Base-by-base conservation (phyloP, 805 yeast genomes). In the Candida andamanensis region DNA sequence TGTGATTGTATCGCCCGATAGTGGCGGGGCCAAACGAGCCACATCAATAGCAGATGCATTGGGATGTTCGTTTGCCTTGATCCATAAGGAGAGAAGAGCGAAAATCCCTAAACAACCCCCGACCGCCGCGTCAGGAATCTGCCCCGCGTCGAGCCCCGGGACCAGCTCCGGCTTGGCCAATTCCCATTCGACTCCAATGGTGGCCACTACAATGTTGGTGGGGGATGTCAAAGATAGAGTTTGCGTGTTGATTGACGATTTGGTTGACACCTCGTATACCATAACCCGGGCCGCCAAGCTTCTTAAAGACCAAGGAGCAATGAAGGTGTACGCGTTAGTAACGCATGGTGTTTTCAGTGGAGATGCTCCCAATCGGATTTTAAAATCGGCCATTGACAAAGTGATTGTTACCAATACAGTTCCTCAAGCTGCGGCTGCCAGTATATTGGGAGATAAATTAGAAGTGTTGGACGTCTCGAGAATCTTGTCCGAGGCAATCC, bases 1-100 rank as follows among this genome's bases (percentile, higher is more conserved):
- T 25, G 95, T 92, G 6, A 78, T 92, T 46, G 97, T 92, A 20
- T 86, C 96, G 1, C 99, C 99, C 0, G 99, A 92, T 60, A 92
- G 97, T 15, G 99, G 99, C 51, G 99, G 99, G 41, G 99, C 98
- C 30, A 92, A 92, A 58, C 68, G 98, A 44, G 97, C 98, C 19
- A 85, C 95, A 1, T 81, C 90, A 1, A 74, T 92, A 39, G 98
- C 98, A 2, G 99, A 92, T 60, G 74, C 83, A 1, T 62, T 92
- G 36, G 87, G 85, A 13, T 74, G 92, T 65, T 74, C 87, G 16
- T 89, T 92, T 64, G 98, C 99, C 0, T 67, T 92, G 58, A 87
- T 92, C 42, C 97, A 92, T 60, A 92, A 92, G 59, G 98, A 92
- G 54, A 70, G 95, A 52, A 68, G 94, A 42, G 73, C 68, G 28